Base-by-base conservation (phyloP, 768 basidiomycete species). In the Boletus rufocinnamomeus region DNA sequence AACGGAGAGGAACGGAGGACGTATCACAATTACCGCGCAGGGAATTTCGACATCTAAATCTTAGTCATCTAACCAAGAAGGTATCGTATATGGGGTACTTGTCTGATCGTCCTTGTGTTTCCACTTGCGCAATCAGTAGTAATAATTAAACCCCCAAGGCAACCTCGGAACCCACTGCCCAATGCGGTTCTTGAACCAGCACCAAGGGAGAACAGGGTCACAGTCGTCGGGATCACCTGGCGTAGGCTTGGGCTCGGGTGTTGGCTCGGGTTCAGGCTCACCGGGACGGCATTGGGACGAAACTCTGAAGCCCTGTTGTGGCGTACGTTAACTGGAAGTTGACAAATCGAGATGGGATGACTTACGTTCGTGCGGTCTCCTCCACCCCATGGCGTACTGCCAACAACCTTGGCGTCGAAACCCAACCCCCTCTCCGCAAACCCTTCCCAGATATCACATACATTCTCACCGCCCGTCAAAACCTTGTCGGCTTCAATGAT, bases 381-480 rank as follows among this genome's bases (percentile, higher is more conserved):
- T 82, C 93, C 93, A 67, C 95, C 95, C 95, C 95, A 97, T 19
- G 93, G 94, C 8, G 92, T 91, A 58, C 82, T 77, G 52, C 91
- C 89, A 32, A 83, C 76, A 43, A 98, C 83, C 17, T 63, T 75
- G 4, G 96, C 91, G 65, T 94, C 87, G 13, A 77, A 69, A 4
- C 95, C 95, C 47, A 98, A 74, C 1, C 96, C 96, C 37, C 92
- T 81, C 64, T 82, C 75, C 6, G 91, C 82, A 70, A 98, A 99
- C 45, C 84, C 92, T 56, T 80, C 75, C 95, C 94, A 98, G 61
- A 99, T 74, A 17, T 79, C 79, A 73, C 96, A 99, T 65, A 80
- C 78, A 80, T 99, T 99, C 83, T 94, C 92, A 5, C 96, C 96
- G 19, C 87, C 91, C 4, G 96, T 98, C 58, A 97, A 81, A 45